phyloP scores from a whole-genome alignment of 2,329 filamentous ascomycete species.

The Phyllosticta ampelicida region DNA sequence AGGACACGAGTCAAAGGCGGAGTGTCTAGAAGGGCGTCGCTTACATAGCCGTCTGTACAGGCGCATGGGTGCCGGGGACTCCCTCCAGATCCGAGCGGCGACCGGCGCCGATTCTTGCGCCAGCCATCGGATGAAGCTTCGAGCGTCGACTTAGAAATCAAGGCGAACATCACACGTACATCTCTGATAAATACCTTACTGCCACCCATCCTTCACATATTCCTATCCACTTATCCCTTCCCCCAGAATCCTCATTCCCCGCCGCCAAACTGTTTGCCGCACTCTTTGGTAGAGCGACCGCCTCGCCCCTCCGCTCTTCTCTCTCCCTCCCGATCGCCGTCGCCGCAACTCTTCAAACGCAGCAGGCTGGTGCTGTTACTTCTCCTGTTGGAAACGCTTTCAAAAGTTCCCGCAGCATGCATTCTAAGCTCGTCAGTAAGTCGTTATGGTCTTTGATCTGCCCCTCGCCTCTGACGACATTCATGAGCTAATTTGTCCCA shows the following conservation, averaged over 20 bases:
- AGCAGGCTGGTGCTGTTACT: constrained; percentile 37
- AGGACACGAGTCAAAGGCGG: background rate
- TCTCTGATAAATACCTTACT: constrained; percentile 6
- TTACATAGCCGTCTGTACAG: background rate
- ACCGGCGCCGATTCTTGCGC: constrained; percentile 6
- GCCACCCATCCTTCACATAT: background rate
- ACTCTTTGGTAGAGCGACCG: constrained; percentile 55
- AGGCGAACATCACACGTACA: background rate
- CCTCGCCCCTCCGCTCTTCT: constrained; percentile 57
- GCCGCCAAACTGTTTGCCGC: constrained; percentile 90
- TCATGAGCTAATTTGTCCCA: constrained; percentile 18
- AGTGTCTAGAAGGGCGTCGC: constrained; percentile 4
- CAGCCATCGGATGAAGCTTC: constrained; percentile 7
- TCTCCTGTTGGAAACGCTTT: constrained; percentile 12
- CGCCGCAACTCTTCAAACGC: constrained; percentile 51
- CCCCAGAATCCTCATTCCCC: background rate
- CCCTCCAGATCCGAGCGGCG: background rate
- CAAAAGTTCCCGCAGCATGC: constrained; percentile 55
- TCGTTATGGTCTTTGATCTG: constrained; percentile 21
- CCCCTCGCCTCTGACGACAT: background rate
- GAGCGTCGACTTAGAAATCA: constrained; percentile 11
- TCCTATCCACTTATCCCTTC: background rate
- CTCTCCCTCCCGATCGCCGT: constrained; percentile 62
- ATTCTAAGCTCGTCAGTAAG: constrained; percentile 83
- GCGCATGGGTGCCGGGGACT: background rate